Base-by-base conservation (phyloP, 176 grass and related monocot species). In the Aegilops speltoides region DNA sequence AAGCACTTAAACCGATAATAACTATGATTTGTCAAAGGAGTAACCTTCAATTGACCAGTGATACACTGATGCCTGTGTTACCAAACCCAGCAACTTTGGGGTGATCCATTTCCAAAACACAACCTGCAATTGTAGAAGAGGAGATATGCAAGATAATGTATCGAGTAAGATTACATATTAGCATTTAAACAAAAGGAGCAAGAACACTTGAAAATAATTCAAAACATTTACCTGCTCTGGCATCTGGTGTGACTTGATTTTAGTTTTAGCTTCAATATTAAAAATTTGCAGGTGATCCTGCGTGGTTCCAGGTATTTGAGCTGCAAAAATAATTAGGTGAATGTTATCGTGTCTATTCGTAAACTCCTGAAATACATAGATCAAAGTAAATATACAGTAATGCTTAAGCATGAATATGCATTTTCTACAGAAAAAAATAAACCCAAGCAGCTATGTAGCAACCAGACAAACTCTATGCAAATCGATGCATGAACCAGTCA, bases 71-170 rank as follows among this genome's bases (percentile, higher is more conserved):
- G 91, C 48, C 76, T 95, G 94, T 80, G 94, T 95, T 80, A 91
- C 91, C 66, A 95, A 70, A 65, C 91, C 94, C 84, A 95, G 79
- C 89, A 95, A 87, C 84, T 89, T 93, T 62, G 91, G 93, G 36
- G 91, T 92, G 71, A 98, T 94, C 96, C 96, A 98, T 89, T 98
- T 98, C 96, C 96, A 98, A 77, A 98, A 98, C 26, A 94, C 91
- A 80, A 98, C 96, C 96, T 98, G 73, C 1, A 32, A 69, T 68
- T 59, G 45, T 20, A 7, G 62, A 69, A 72, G 22, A 45, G 11
- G 68, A 60, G 24, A 71, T 13, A 79, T 69, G 62, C 19, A 79
- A 79, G 23, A 26, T 34, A 29, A 70, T 32, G 37, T 7, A 36
- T 54, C 17, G 15, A 79, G 46, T 68, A 79, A 68, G 31, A 79